Base-by-base conservation (phyloP, 1,139 yeast species). In the Yamadazyma oceani region DNA sequence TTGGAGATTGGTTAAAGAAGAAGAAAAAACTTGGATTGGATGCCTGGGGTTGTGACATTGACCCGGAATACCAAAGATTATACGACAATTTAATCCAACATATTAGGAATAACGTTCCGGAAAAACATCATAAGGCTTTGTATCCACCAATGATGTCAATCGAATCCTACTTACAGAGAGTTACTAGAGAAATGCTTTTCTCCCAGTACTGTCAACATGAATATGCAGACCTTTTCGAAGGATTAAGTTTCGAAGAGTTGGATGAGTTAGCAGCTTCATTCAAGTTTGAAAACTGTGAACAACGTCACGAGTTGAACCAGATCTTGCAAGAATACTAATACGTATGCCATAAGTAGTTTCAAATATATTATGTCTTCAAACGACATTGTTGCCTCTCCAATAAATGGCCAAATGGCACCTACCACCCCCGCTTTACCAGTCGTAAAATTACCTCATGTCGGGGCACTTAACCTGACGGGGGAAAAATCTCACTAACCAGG, bases 261-360 rank as follows among this genome's bases (percentile, higher is more conserved):
- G 74, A 69, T 43, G 73, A 64, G 45, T 54, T 69, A 49, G 74
- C 74, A 19, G 70, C 67, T 26, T 63, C 66, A 23, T 69, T 67
- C 57, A 66, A 67, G 49, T 58, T 68, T 37, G 74, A 69, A 48
- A 66, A 68, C 43, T 52, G 63, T 22, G 48, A 45, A 23, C 55
- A 58, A 49, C 58, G 74, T 42, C 62, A 62, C 19, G 61, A 59
- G 41, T 55, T 69, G 47, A 67, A 66, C 42, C 48, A 48, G 17
- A 63, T 64, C 37, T 56, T 64, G 35, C 48, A 44, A 31, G 40
- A 44, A 3, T 58, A 58, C 36, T 54, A 46, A n/a, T 4, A 12
- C 7, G 7, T 13, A 9, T n/a, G n/a, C n/a, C n/a, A n/a, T n/a
- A n/a, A n/a, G n/a, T n/a, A n/a, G n/a, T n/a, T n/a, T n/a, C n/a